Base-by-base conservation (phyloP, 768 basidiomycete species). In the Hortiboletus flavorubellus region DNA sequence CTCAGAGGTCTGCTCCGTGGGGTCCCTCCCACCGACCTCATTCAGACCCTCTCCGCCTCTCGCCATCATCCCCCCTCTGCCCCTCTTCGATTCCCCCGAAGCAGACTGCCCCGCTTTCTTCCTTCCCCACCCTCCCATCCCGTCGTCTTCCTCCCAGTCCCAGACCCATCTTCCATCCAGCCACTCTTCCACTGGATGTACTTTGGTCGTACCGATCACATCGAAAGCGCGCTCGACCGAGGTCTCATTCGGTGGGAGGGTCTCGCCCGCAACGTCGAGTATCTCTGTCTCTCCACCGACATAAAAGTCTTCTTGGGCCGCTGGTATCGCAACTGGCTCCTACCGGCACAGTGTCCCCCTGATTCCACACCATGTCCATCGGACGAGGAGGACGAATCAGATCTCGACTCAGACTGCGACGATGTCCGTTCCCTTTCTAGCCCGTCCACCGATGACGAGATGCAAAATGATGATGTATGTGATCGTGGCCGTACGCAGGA, bases 251-350 rank as follows among this genome's bases (percentile, higher is more conserved):
- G 82, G 45, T 95, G 92, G 93, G 89, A 93, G 62, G 91, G 90
- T 30, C 76, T 95, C 56, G 90, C 90, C 18, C 84, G 87, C 56
- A 96, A 94, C 68, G 91, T 88, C 66, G 92, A 95, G 67, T 95
- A 91, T 65, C 85, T 96, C 46, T 87, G 84, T 18, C 79, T 95
- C 58, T 77, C 83, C 49, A 73, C 83, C 16, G 85, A 89, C 42
- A 83, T 94, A 70, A 93, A 91, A 68, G 71, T 85, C 15, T 89
- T 89, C 65, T 76, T 93, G 46, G 84, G 86, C 0, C 78, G 76
- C 53, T 94, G 89, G 87, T 91, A 88, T 70, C 75, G 79, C 50
- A 75, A 77, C 29, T 87, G 87, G 86, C 65, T 82, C 42, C 73
- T 80, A 48, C 71, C 77, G 14, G 18, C 58, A 21, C 51, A 26